These are phyloP conservation scores for Colletotrichum viniferum DNA, from an alignment of 2,329 filamentous ascomycete species.

Conservation along the genomic window DNA sequence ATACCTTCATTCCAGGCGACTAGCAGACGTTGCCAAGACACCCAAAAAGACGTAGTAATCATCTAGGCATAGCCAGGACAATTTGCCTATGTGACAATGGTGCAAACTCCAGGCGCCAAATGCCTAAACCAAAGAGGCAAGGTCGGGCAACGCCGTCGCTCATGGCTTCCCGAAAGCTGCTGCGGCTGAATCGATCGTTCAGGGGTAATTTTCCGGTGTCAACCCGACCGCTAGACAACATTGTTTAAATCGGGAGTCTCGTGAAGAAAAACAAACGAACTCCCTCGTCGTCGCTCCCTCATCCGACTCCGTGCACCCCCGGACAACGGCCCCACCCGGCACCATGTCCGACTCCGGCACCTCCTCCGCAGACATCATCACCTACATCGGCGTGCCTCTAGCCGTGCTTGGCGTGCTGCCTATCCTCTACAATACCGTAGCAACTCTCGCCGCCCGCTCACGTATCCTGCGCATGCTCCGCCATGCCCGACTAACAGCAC, in stretches of 20 bases:
- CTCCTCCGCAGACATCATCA: constrained; percentile 5
- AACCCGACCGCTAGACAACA: not conserved
- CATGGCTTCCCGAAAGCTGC: constrained; percentile 1
- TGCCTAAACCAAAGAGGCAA: not conserved
- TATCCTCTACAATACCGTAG: constrained; percentile 68
- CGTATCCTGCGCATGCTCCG: constrained; percentile 64
- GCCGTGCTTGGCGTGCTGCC: constrained; percentile 65
- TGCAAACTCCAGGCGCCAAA: not conserved
- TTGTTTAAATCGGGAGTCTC: not conserved
- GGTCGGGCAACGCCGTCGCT: not conserved
- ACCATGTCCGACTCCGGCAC: constrained; percentile 1
- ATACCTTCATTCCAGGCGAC: not conserved
- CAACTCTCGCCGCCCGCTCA: constrained; percentile 63
- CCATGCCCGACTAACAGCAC: constrained; percentile 59
- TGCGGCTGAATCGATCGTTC: constrained; percentile 9
- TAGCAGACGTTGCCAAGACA: not conserved
- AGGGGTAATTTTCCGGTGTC: not conserved
- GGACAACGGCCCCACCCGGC: not conserved
- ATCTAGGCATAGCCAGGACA: not conserved
- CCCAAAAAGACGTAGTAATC: not conserved
- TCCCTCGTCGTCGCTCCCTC: not conserved
- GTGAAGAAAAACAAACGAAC: not conserved
- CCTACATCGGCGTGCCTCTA: constrained; percentile 44
- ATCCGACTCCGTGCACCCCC: not conserved
- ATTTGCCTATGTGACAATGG: not conserved